A percentile compares a stretch with the other conserved stretches of the same genome.
These are phyloP conservation scores for Backusella psychrophila DNA, from an alignment of 192 early-diverging fungal species.

Conservation along the genomic window DNA sequence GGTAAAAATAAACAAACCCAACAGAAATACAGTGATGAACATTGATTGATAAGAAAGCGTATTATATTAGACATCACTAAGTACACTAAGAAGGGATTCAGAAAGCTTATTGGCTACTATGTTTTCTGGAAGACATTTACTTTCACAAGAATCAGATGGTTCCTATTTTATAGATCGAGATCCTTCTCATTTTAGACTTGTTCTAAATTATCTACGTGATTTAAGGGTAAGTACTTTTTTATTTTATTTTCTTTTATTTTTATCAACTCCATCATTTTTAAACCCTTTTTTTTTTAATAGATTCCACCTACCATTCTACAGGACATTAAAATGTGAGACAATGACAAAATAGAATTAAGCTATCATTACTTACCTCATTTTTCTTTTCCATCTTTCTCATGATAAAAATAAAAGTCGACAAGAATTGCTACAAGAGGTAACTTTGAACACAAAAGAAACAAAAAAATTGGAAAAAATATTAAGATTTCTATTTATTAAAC, in stretches of 20 bases:
- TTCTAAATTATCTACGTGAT: constrained; percentile 31
- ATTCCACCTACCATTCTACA: constrained; percentile 24
- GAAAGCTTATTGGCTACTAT: constrained; percentile 28
- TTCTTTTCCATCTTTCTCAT: neutral
- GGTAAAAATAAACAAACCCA: constrained; percentile 3
- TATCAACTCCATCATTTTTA: neutral
- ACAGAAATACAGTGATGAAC: neutral
- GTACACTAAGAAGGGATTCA: constrained; percentile 17
- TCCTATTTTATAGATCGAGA: constrained; percentile 36
- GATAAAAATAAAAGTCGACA: constrained; percentile 7
- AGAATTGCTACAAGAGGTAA: constrained; percentile 30
- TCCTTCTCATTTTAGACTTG: constrained; percentile 29
- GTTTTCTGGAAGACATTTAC: constrained; percentile 27
- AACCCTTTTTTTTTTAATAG: neutral
- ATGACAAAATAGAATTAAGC: neutral
- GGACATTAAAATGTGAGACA: constrained; percentile 16
- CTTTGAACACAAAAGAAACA: neutral
- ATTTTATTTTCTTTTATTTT: constrained; percentile 1
- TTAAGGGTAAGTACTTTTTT: constrained; percentile 11
- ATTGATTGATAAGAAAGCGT: neutral
- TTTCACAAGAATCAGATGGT: constrained; percentile 20
- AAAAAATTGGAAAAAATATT: neutral
- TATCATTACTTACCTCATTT: neutral
- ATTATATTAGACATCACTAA: constrained; percentile 21
- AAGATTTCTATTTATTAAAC: neutral